Conservation (phyloP, 371 early-diverging fungal genomes). For the Quaeritorhiza haematococci region DNA sequence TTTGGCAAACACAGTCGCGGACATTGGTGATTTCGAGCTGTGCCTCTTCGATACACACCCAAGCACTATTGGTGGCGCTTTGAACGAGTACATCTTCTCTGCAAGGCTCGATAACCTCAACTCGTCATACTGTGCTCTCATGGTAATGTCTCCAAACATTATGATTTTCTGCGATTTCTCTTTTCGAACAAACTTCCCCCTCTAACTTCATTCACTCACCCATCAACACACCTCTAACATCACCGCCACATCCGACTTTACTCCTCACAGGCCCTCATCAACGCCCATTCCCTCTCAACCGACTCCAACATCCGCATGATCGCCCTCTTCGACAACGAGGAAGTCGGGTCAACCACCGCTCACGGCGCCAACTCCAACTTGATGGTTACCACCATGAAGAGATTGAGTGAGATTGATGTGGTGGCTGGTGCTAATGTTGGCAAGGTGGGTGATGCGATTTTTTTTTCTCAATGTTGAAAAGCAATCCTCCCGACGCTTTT, state of each 20-base stretch:
- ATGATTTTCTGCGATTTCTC: constrained; percentile 2
- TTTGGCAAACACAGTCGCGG: too few relatives aligned
- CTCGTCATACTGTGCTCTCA: constrained; percentile 83
- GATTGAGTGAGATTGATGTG: constrained; percentile 13
- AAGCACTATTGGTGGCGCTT: constrained; percentile 76
- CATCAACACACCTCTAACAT: neutral
- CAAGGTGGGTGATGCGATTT: constrained; percentile 3
- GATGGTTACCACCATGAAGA: constrained; percentile 44
- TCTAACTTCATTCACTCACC: neutral
- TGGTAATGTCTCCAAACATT: constrained; percentile 45
- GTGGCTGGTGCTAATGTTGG: constrained; percentile 18
- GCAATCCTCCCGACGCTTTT: neutral
- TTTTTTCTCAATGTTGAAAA: neutral
- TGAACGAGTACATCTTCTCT: constrained; percentile 89
- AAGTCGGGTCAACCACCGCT: constrained; percentile 92
- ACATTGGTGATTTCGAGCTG: constrained; percentile 91
- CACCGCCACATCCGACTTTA: too few relatives aligned
- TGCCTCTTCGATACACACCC: constrained; percentile 86
- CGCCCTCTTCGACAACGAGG: constrained; percentile 95
- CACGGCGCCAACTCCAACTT: constrained; percentile 92
- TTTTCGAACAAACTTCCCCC: constrained; percentile 8
- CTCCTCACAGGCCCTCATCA: constrained; percentile 42
- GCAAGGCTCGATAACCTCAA: constrained; percentile 92
- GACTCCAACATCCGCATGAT: constrained; percentile 81
- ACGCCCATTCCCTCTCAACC: constrained; percentile 40